Percentiles rank a stretch among this genome's conserved stretches.
phyloP scores from a whole-genome alignment of 1,139 yeast genomes.

The Yamadazyma triangularis region DNA sequence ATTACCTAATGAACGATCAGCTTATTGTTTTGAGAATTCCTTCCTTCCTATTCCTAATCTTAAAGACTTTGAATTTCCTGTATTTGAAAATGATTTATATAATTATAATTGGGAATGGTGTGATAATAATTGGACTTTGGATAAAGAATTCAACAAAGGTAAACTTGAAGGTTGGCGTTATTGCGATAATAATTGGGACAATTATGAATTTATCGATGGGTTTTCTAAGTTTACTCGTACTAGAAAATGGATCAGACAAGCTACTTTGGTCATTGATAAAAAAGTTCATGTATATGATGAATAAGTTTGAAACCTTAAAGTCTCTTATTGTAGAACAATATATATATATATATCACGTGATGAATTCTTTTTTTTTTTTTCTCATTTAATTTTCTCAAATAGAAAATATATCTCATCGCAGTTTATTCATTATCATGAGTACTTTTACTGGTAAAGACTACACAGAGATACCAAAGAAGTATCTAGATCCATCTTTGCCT shows the following conservation, averaged over 20 bases:
- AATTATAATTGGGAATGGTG: conserved; percentile 53
- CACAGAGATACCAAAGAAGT: conserved; percentile 23
- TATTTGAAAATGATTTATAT: conserved; percentile 37
- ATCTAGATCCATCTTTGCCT: conserved; percentile 7
- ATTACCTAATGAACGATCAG: conserved; percentile 49
- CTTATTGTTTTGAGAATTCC: conserved; percentile 44
- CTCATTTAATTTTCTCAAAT: no score
- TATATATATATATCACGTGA: no score
- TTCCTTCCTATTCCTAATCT: conserved; percentile 30
- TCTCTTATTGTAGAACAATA: no score
- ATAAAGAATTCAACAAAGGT: conserved; percentile 32
- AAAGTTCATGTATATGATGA: conserved; percentile 25
- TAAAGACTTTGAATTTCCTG: conserved; percentile 43
- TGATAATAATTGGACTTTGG: conserved; percentile 48
- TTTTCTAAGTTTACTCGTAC: conserved; percentile 48
- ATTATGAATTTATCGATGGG: conserved; percentile 39
- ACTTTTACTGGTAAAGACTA: conserved; percentile 21
- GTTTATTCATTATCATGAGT: no score
- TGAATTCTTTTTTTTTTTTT: no score
- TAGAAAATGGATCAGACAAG: conserved; percentile 47
- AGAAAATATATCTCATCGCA: no score
- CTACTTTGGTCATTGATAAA: conserved; percentile 42
- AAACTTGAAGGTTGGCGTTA: conserved; percentile 51
- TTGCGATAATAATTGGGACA: conserved; percentile 50
- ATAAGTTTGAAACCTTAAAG: conserved; percentile 3